Conservation (phyloP, 129 eudicot species). For the Ambrosia trifida region DNA sequence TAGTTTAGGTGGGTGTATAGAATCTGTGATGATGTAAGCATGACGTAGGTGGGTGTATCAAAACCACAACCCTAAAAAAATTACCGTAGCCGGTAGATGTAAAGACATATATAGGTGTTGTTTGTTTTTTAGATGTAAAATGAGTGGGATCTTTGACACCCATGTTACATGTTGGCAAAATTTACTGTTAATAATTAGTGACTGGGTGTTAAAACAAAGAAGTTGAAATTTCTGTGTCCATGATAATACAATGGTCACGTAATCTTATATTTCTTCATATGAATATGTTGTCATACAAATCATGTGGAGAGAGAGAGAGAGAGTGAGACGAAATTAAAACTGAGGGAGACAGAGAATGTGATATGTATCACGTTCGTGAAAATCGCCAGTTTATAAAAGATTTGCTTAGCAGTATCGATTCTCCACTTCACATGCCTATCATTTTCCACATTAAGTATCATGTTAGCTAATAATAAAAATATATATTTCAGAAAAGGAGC, state of each 20-base stretch:
- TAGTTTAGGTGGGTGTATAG: too few species aligned
- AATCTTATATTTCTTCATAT: not conserved
- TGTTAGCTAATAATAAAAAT: not conserved
- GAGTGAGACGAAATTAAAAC: not conserved
- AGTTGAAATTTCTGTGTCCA: not conserved
- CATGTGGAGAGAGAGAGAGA: not conserved
- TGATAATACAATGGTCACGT: too few species aligned
- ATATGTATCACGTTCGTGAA: slow-evolving; percentile 21
- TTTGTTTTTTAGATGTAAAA: too few species aligned
- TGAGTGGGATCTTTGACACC: too few species aligned
- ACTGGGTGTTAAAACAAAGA: not conserved
- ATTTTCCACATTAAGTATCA: slow-evolving; percentile 4
- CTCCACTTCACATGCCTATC: slow-evolving; percentile 32
- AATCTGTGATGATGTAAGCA: too few species aligned
- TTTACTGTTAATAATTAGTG: too few species aligned
- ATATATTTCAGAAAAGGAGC: not conserved
- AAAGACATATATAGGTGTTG: too few species aligned
- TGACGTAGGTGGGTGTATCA: too few species aligned
- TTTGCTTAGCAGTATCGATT: slow-evolving; percentile 21
- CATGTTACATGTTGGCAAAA: too few species aligned
- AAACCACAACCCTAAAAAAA: too few species aligned
- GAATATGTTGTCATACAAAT: slow-evolving; percentile 12
- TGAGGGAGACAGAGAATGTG: slow-evolving; percentile 13
- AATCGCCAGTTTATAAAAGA: slow-evolving; percentile 14
- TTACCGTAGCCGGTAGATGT: too few species aligned